These are phyloP conservation scores for Aspergillus novoparasiticus DNA, from an alignment of 2,329 filamentous ascomycete species.

Conservation along the genomic window DNA sequence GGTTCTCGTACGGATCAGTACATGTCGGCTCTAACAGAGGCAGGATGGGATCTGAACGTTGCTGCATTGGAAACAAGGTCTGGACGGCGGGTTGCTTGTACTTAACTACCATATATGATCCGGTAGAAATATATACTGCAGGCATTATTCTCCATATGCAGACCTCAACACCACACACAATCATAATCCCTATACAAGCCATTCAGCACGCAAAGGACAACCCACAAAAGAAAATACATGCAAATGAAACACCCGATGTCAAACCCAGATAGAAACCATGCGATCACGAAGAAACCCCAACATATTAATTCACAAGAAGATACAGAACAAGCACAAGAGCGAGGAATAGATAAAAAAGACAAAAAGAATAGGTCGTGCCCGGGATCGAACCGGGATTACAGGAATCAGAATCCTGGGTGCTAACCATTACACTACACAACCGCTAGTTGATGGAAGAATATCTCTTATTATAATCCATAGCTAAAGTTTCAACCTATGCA, in stretches of 20 bases:
- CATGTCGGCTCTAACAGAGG: slow-evolving; percentile 44
- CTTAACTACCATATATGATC: neutral
- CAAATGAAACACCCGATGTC: too few species aligned
- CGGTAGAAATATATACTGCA: neutral
- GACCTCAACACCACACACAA: neutral
- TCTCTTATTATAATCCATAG: neutral
- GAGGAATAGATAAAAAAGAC: neutral
- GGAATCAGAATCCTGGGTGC: neutral
- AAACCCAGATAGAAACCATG: too few species aligned
- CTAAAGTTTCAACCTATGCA: neutral
- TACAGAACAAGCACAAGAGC: too few species aligned
- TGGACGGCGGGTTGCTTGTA: slow-evolving; percentile 43
- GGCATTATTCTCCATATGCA: neutral
- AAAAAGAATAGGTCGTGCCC: slow-evolving; percentile 1
- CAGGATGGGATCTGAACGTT: slow-evolving; percentile 68
- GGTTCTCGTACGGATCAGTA: slow-evolving; percentile 48
- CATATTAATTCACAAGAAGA: too few species aligned
- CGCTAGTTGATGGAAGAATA: neutral
- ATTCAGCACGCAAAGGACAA: neutral
- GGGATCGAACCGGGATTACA: slow-evolving; percentile 1
- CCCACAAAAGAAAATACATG: neutral
- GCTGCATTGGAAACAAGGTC: slow-evolving; percentile 68
- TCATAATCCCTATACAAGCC: neutral
- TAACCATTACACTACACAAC: slow-evolving; percentile 4
- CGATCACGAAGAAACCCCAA: too few species aligned